Evolutionary conservation across 495 filamentous ascomycete species (phyloP), one percentile per base, ranked within the genome.

Genomic region (Daldinia grandis): DNA sequence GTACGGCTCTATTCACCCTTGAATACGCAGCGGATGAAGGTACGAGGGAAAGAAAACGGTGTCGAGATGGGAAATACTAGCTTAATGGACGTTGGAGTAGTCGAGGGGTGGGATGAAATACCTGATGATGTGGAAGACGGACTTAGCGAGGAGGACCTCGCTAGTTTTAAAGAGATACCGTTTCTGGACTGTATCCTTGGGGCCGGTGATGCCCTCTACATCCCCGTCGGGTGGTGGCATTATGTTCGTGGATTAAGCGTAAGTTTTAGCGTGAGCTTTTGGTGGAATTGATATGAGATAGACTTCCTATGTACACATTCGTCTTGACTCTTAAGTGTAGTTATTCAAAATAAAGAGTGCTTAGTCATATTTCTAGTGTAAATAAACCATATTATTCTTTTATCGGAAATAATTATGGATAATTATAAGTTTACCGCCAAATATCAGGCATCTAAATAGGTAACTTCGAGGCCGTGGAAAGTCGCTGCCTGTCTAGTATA

Each of bases 211-310:
- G 91, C 87, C 71, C 76, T 99, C 65, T 97, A 97, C 81, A 94
- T 99, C 58, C 95, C 95, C 4, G 84, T 92, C 3, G 95, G 95
- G 19, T 99, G 95, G 95, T 99, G 95, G 95, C 95, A 99, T 83
- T 98, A 97, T 85, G 93, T 99, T 5, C 84, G 91, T 68, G 92
- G 92, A 37, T 74, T 98, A 76, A 92, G 86, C 60, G 90, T 90
- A 35, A 97, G 95, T 67, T 92, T 96, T 69, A 98, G 96, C 75
- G 94, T 98, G 37, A 98, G 93, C 78, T 99, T 97, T 77, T 99
- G 95, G 95, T 99, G 94, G 93, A 91, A 92, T 74, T 93, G 44
- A 73, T 14, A 21, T 14, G 19, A 24, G 42, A 47, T 12, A 9
- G 10, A 47, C 8, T 21, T 24, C 19, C 9, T 47, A 47, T 10